Evolutionary conservation across 306 rosid genomes (phyloP), one percentile per base, ranked within the genome.

Genomic region (Cicer pinnatifidum): DNA sequence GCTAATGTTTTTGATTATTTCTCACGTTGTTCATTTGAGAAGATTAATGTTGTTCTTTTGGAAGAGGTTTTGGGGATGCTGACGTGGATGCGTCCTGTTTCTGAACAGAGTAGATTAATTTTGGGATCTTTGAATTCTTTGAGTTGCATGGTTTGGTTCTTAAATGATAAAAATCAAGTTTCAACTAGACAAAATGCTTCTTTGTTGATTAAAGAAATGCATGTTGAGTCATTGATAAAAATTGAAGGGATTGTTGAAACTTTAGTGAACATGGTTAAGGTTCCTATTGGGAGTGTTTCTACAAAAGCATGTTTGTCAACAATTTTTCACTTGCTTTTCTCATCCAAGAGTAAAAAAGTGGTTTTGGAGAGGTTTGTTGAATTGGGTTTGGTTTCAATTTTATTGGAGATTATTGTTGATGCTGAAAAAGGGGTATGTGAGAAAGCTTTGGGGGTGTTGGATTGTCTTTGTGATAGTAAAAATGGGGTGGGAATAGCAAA

Each of bases 371-470:
- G 83, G 61, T 86, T 87, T 69, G 81, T 85, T 52, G 91, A 93
- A 39, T 15, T 91, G 82, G 98, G 89, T 20, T 63, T 93, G 82
- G 91, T 89, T 64, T 66, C 92, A n/a, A 1, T 72, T 19, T 51
- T 91, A 63, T 80, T 91, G 50, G 97, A 93, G 48, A 53, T 60
- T 7, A 52, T 89, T 41, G 88, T 93, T 56, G 96, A 93, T 53
- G 87, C 88, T 28, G 97, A 91, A 15, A 88, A 54, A 81, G 67
- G 89, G 10, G 47, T 80, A 0, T 82, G 88, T 7, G 98, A 91
- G 84, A 89, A 84, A 81, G 89, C 89, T 46, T 73, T 89, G 40
- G 89, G 85, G 20, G 88, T 93, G 13, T 81, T 93, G 81, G 87
- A 88, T 76, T 69, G 75, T 9, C 6, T 91, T 5, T 89, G 92